These are phyloP conservation scores for Ogataea paraovalis DNA, from an alignment of 805 yeast species.

Conservation along the genomic window DNA sequence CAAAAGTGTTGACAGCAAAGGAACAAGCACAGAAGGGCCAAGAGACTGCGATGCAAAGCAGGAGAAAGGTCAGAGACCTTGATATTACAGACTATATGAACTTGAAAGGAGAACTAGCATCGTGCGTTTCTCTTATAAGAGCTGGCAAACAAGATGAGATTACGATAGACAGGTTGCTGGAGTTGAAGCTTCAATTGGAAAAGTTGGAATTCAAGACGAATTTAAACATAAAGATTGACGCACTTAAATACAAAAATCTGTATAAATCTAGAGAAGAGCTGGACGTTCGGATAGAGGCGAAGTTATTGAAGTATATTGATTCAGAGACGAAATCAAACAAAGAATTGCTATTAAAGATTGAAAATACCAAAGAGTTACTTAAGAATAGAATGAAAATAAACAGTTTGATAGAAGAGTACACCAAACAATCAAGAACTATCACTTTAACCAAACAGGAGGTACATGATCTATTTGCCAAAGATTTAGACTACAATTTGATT, in stretches of 20 bases:
- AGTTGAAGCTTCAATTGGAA: constrained; percentile 12
- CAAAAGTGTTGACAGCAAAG: background rate
- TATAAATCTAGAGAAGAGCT: constrained; percentile 13
- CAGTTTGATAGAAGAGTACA: constrained; percentile 20
- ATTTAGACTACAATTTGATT: constrained; percentile 20
- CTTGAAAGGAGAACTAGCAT: constrained; percentile 18
- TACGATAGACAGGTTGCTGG: background rate
- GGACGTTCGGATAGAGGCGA: constrained; percentile 18
- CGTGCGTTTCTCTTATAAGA: constrained; percentile 12
- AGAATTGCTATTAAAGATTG: constrained; percentile 15
- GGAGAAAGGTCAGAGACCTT: constrained; percentile 28
- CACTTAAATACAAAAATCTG: constrained; percentile 13
- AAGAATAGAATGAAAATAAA: constrained; percentile 24
- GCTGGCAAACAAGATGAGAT: constrained; percentile 14
- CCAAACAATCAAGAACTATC: constrained; percentile 19
- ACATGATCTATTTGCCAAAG: constrained; percentile 25
- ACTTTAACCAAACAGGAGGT: constrained; percentile 22
- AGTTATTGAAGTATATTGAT: constrained; percentile 18
- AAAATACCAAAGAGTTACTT: constrained; percentile 20
- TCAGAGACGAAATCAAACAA: constrained; percentile 19
- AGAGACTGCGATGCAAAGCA: constrained; percentile 24
- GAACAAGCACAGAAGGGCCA: constrained; percentile 7
- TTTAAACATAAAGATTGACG: constrained; percentile 19
- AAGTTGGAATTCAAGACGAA: constrained; percentile 15
- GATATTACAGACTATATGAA: constrained; percentile 27